A percentile compares a stretch with the other conserved stretches of the same genome.
These are phyloP conservation scores for Camillea tinctor DNA, from an alignment of 2,329 filamentous ascomycete genomes.

Conservation along the genomic window DNA sequence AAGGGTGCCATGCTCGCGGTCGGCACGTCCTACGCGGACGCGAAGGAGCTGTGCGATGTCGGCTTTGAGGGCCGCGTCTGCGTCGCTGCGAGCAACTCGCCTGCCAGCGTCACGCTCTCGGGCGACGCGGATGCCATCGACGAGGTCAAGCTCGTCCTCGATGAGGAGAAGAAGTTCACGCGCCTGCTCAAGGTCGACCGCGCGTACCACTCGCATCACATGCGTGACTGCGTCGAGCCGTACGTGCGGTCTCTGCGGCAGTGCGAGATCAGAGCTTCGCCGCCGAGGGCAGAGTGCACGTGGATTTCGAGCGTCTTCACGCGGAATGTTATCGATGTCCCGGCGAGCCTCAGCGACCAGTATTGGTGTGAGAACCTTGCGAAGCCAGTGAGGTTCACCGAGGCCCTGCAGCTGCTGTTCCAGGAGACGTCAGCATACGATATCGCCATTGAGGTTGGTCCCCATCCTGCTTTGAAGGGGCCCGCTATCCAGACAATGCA, in stretches of 20 bases:
- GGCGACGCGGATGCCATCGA: conserved; percentile 30
- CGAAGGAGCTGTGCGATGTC: conserved; percentile 21
- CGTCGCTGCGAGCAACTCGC: conserved; percentile 35
- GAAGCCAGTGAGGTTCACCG: too few species aligned
- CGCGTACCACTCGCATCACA: conserved; percentile 42
- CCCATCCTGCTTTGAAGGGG: neutral
- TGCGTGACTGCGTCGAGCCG: conserved; percentile 21
- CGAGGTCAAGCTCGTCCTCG: conserved; percentile 17
- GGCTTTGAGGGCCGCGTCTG: conserved; percentile 27
- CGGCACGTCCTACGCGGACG: conserved; percentile 37
- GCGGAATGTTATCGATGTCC: too few species aligned
- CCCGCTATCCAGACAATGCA: neutral
- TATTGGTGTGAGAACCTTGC: neutral
- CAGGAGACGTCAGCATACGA: too few species aligned
- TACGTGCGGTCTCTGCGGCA: conserved; percentile 7
- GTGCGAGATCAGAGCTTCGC: neutral
- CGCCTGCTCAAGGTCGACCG: conserved; percentile 35
- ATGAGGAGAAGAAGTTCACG: conserved; percentile 23
- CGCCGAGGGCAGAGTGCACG: neutral
- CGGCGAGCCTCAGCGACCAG: neutral
- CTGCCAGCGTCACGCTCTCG: conserved; percentile 35
- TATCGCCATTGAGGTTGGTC: neutral
- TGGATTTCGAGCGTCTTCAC: neutral
- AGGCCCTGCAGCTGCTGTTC: too few species aligned
- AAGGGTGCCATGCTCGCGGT: conserved; percentile 48